Base-by-base conservation (phyloP, 345 rosid species). In the Brassica juncea region DNA sequence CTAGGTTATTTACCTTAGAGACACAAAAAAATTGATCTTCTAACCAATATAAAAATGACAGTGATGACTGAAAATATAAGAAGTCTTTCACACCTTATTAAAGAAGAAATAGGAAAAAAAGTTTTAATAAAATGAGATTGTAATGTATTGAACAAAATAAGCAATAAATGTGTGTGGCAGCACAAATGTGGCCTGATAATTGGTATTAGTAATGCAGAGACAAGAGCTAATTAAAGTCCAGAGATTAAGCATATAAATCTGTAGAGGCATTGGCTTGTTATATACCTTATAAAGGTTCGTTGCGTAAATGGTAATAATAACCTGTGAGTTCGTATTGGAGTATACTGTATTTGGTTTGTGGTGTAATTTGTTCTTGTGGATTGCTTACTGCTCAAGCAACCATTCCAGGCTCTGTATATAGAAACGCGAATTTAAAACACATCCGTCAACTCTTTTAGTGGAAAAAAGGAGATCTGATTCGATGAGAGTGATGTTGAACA, bases 381-480 rank as follows among this genome's bases (percentile, higher is more conserved):
- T 74, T 69, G 75, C 79, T 70, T 80, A 80, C 61, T 70, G 62
- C 34, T 37, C 83, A 74, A 90, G 84, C 83, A 85, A 82, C 91
- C 93, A 89, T 71, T 86, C 86, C 85, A 94, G 76, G 80, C 87
- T 85, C 98, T 92, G 92, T 84, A 72, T 61, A 44, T n/a, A 68
- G 30, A 61, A 69, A 30, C 58, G 30, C 69, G 28, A 64, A 21
- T 25, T 12, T 55, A 15, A 47, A 55, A 71, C 3, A 30, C 35
- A 14, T 47, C 21, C 67, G 30, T 25, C 3, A 16, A 14, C 37
- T 4, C 4, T 12, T 71, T 64, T 64, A 37, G 9, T 39, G 35
- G 27, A 16, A 12, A 65, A 47, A 74, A 27, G 0, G 28, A 58
- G 30, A 12, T 30, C 12, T 37, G 35, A 14, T 58, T 65, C 6